Base-by-base conservation (phyloP, 768 basidiomycete genomes). In the Tephrocybe sp. region DNA sequence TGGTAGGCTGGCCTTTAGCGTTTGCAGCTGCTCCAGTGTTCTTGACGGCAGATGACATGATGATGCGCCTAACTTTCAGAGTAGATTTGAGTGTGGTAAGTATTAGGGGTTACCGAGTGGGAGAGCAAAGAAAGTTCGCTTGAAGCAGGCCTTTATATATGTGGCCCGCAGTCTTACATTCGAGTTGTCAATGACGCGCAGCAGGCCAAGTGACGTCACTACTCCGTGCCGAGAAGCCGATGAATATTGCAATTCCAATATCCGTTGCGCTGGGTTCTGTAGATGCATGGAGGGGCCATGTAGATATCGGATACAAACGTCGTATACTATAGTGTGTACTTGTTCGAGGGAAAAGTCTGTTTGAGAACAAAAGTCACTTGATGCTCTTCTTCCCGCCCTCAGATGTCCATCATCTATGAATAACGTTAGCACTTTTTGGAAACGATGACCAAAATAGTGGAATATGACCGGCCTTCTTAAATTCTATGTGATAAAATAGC, bases 381-480 rank as follows among this genome's bases (percentile, higher is more conserved):
- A 11, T 29, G 27, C 27, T 29, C 6, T 29, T 29, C 27, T 29
- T 11, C 27, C 11, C 8, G 15, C 12, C 12, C 7, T 23, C 13
- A 34, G 18, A 34, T 1, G 30, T 10, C 45, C 48, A 54, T 54
- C 49, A 54, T 54, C 53, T 54, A 25, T 33, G 10, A 5, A n/a
- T 3, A 18, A 1, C 16, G 24, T 54, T 18, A 43, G 9, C 12
- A 15, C 4, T 34, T 34, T n/a, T n/a, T n/a, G n/a, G n/a, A n/a
- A 34, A n/a, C 33, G 33, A 12, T n/a, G 15, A 15, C 33, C 8
- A n/a, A n/a, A n/a, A n/a, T n/a, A 29, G 27, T n/a, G 8, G 33
- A 34, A n/a, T 15, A 34, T 5, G 6, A 38, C 21, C 46, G 25
- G 52, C 57, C 42, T 52, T 52, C 45, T 50, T 56, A 29, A 56